Conservation (phyloP, 306 rosid genomes). For the Medicago arabica region DNA sequence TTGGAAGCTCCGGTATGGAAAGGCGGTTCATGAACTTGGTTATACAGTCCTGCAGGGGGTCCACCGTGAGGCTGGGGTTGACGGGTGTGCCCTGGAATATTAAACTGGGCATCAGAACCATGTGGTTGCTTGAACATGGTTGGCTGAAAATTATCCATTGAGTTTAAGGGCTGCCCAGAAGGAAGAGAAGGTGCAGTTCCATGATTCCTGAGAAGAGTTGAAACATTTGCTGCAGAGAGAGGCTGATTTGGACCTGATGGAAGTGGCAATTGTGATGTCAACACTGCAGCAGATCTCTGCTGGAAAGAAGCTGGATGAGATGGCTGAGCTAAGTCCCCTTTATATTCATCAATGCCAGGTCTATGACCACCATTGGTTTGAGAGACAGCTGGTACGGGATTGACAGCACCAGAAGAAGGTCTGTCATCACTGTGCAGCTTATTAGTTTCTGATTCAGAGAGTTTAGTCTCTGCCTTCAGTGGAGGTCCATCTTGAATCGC, state of each 20-base stretch:
- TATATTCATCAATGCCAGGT: constrained; percentile 43
- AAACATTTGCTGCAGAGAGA: constrained; percentile 49
- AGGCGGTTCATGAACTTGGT: constrained; percentile 63
- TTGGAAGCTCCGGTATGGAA: constrained; percentile 55
- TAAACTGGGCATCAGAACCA: constrained; percentile 44
- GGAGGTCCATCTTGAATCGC: constrained; percentile 54
- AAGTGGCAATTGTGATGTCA: constrained; percentile 52
- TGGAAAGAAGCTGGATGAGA: constrained; percentile 52
- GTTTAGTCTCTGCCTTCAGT: constrained; percentile 53
- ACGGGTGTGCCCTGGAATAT: constrained; percentile 51
- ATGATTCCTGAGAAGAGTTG: constrained; percentile 56
- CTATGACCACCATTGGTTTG: constrained; percentile 52
- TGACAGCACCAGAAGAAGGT: constrained; percentile 45
- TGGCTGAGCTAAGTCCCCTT: constrained; percentile 46
- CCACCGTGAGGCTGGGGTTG: constrained; percentile 54
- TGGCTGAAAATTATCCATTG: constrained; percentile 38
- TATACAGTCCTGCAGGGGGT: constrained; percentile 52
- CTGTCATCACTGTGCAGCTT: constrained; percentile 53
- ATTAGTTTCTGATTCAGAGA: constrained; percentile 50
- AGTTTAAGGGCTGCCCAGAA: constrained; percentile 38
- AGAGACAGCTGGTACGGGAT: constrained; percentile 47
- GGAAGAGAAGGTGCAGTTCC: constrained; percentile 49
- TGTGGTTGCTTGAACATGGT: constrained; percentile 39
- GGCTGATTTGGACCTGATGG: constrained; percentile 57
- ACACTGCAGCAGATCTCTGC: constrained; percentile 52